Evolutionary conservation across 331 rosid genomes (phyloP).

Genomic region (Phaseolus coccineus): DNA sequence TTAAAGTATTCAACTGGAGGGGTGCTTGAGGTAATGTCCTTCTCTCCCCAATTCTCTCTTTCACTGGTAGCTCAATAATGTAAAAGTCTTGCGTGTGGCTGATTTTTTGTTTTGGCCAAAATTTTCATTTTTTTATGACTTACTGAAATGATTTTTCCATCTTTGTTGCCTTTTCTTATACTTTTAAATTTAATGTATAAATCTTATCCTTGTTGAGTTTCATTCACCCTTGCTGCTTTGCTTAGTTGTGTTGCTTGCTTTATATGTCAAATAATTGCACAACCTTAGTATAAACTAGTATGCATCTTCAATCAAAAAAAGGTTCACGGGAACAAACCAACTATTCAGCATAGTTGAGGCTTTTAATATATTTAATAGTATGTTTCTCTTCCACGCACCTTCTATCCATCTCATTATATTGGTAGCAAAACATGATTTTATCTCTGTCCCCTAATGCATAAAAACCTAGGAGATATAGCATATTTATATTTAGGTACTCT

Average conservation of each 20-base stretch:
- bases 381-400: too few species aligned
- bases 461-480: neutral
- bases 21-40: constrained; percentile 80
- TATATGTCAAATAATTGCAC: constrained; percentile 10
- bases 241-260: constrained; percentile 8
- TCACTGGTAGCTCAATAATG: neutral
- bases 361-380: neutral
- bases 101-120: constrained; percentile 22
- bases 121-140: neutral
- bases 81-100: constrained; percentile 4
- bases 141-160: constrained; percentile 13
- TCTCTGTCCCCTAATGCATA: constrained; percentile 14
- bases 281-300: constrained; percentile 10
- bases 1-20: constrained; percentile 89
- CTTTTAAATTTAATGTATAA: neutral
- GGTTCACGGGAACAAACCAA: constrained; percentile 9
- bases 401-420: constrained; percentile 8
- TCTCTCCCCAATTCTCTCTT: neutral
- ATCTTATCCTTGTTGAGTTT: constrained; percentile 8
- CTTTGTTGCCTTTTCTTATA: neutral
- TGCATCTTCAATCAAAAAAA: constrained; percentile 31
- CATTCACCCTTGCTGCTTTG: constrained; percentile 23
- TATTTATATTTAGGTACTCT: constrained; percentile 8
- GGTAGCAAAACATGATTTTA: constrained; percentile 21
- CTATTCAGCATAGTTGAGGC: neutral